Evolutionary conservation across 495 filamentous ascomycete genomes (phyloP), one percentile per base, ranked within the genome.

Genomic region (Podospora pseudoanserina): DNA sequence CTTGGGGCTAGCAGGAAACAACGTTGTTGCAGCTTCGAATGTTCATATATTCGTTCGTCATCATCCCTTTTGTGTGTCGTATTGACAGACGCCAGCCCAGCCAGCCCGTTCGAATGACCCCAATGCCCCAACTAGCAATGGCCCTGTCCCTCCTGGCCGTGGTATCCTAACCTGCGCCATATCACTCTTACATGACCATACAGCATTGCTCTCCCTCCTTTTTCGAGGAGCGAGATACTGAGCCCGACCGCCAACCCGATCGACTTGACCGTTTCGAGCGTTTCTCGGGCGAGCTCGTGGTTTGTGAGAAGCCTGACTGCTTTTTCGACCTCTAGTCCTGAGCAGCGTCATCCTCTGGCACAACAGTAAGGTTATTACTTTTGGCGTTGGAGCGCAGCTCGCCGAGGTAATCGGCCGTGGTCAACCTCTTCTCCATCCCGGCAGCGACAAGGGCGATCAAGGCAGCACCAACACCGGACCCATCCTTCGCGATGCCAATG

Each of bases 401-500:
- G 32, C 58, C 66, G 18, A 76, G 53, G 57, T 66, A 72, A 20
- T 73, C 72, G n/a, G 61, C 57, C n/a, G 65, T 67, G 62, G 16
- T 60, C 55, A 19, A 62, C 32, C 20, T 74, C 75, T 80, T 79
- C 74, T 85, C 83, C 82, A 84, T 85, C 49, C 76, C 75, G 18
- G 81, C 82, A 2, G 85, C 84, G 1, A 94, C 90, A 16, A 96
- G 83, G 39, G 94, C 94, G 78, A 96, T 97, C 72, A 97, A 77
- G 61, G 94, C 94, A 9, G 94, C 94, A 30, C 94, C 94, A 60
- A 97, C 94, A 64, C 94, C 94, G 67, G 87, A 91, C 60, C 94
- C 94, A 80, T 97, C 94, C 85, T 95, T 94, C 64, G 94, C 94
- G 78, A 97, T 92, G 15, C 93, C 94, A 72, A 97, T 96, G 56